Percentiles rank a stretch among this genome's conserved stretches.
phyloP scores from a whole-genome alignment of 257 asterid genomes.

The Thymus quinquecostatus region DNA sequence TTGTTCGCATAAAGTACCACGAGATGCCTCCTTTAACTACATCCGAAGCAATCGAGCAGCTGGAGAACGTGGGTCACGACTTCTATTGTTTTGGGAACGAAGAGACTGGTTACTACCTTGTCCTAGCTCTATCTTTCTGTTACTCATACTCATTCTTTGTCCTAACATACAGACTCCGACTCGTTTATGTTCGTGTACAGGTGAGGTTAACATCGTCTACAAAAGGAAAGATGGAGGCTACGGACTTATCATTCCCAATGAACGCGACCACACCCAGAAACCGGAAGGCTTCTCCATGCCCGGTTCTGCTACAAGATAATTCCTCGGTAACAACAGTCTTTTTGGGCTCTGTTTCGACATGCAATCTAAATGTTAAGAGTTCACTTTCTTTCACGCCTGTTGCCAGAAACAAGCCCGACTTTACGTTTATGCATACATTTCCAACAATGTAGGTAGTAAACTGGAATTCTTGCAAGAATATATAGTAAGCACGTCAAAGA shows the following conservation, averaged over 20 bases:
- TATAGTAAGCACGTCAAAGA: not conserved
- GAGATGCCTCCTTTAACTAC: conserved; percentile 92
- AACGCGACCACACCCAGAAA: conserved; percentile 54
- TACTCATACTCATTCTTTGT: not conserved
- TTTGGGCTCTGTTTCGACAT: not conserved
- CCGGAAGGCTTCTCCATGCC: conserved; percentile 41
- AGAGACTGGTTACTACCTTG: conserved; percentile 54
- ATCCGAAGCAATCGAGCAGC: conserved; percentile 89
- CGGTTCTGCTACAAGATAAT: conserved; percentile 31
- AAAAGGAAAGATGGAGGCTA: conserved; percentile 81
- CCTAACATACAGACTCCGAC: not conserved
- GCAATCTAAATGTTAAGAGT: not conserved
- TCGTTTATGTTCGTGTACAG: conserved; percentile 38
- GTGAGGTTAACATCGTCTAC: conserved; percentile 82
- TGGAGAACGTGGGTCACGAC: conserved; percentile 85
- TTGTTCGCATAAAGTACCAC: conserved; percentile 83
- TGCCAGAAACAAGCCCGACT: not conserved
- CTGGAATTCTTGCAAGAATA: not conserved
- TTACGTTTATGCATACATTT: not conserved
- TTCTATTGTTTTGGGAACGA: conserved; percentile 89
- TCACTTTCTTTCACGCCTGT: conserved; percentile 1
- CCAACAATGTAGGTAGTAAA: not conserved
- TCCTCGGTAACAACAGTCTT: not conserved
- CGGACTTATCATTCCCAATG: conserved; percentile 77
- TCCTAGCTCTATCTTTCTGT: conserved; percentile 2